phyloP scores from a whole-genome alignment of 75 land plant species.

The Pinus taeda region DNA sequence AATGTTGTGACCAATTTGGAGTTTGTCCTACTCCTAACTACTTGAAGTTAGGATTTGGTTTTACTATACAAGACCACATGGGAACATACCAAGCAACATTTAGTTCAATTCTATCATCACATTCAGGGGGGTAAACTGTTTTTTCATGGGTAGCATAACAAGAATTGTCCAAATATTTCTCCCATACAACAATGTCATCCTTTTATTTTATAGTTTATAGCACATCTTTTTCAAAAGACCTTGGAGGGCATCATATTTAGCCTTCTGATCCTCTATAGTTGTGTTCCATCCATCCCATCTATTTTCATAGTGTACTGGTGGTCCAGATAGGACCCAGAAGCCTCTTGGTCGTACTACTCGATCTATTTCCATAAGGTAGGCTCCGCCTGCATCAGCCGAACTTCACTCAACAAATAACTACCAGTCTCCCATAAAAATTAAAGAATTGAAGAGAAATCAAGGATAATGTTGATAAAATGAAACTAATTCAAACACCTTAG shows the following conservation, averaged over 20 bases:
- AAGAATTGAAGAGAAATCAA: not conserved
- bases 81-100: slow-evolving; percentile 77
- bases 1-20: too few species aligned
- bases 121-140: slow-evolving; percentile 62
- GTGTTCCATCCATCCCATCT: too few species aligned
- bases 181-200: slow-evolving; percentile 94
- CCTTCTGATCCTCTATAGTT: too few species aligned
- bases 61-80: too few species aligned
- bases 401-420: not conserved
- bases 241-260: too few species aligned
- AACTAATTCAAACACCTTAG: too few species aligned
- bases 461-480: too few species aligned
- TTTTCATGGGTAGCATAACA: slow-evolving; percentile 60
- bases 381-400: slow-evolving; percentile 46
- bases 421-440: not conserved
- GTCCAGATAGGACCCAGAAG: slow-evolving; percentile 93
- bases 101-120: slow-evolving; percentile 80
- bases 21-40: too few species aligned
- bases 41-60: too few species aligned
- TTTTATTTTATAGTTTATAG: slow-evolving; percentile 62
- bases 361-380: slow-evolving; percentile 72
- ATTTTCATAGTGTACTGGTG: too few species aligned
- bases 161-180: slow-evolving; percentile 54
- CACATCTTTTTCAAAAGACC: slow-evolving; percentile 91
- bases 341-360: slow-evolving; percentile 90